Percentiles rank a stretch among this genome's conserved stretches.
phyloP scores from a whole-genome alignment of 2,329 filamentous ascomycete species.

The Ophiostoma australiae region DNA sequence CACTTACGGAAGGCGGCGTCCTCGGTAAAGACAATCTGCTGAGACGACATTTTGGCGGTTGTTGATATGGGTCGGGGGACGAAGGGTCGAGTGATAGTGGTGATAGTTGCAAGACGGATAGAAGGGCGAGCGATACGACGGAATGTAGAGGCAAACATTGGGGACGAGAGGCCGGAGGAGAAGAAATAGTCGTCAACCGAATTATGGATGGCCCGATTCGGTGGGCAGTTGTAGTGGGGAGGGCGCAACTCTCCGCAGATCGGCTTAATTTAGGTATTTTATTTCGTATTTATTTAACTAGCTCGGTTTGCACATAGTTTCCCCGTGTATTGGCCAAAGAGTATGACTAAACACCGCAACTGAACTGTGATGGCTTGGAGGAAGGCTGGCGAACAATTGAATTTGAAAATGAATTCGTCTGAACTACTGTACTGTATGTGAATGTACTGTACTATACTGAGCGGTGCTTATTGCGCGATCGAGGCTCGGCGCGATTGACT shows the following conservation, averaged over 20 bases:
- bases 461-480: not conserved
- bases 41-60: slow-evolving; percentile 40
- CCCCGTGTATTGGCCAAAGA: not conserved
- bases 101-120: not conserved
- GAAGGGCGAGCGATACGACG: slow-evolving; percentile 3
- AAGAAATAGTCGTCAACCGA: not conserved
- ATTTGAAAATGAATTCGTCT: not conserved
- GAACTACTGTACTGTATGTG: not conserved
- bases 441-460: not conserved
- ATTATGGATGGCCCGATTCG: not conserved
- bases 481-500: not conserved
- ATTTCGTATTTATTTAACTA: not conserved
- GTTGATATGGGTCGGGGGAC: slow-evolving; percentile 13
- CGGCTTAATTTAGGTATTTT: not conserved
- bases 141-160: slow-evolving; percentile 3
- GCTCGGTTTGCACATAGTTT: not conserved
- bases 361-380: not conserved
- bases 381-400: not conserved
- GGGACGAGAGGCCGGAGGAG: not conserved
- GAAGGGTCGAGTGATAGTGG: not conserved
- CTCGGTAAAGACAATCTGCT: slow-evolving; percentile 50
- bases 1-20: slow-evolving; percentile 54
- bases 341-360: not conserved
- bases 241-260: slow-evolving; percentile 6
- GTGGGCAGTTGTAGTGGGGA: not conserved